Evolutionary conservation across 305 asterid species (phyloP).

Genomic region (Caryopteris hybrid): DNA sequence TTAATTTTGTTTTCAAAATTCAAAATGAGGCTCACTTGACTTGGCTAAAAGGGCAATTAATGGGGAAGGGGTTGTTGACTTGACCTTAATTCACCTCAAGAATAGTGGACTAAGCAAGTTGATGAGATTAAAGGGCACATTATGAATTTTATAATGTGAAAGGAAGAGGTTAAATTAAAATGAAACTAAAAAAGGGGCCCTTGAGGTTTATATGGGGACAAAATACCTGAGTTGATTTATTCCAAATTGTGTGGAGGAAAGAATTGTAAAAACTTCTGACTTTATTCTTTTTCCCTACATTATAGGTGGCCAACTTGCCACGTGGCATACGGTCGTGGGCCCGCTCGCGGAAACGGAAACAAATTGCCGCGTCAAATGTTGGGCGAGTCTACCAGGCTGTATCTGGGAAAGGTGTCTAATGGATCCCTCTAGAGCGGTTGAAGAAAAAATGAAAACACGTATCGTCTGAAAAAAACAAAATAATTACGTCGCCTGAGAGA

Average conservation of each 20-base stretch:
- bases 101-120: neutral
- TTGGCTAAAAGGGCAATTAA: conserved; percentile 10
- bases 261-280: too few species aligned
- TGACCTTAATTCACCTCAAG: conserved; percentile 15
- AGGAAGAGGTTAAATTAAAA: neutral
- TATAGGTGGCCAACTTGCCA: neutral
- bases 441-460: too few species aligned
- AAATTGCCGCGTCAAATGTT: conserved; percentile 27
- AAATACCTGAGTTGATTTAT: conserved; percentile 18
- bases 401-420: neutral
- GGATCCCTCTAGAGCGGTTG: too few species aligned
- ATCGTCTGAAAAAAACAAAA: too few species aligned
- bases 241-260: conserved; percentile 27
- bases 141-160: conserved; percentile 14
- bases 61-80: conserved; percentile 12
- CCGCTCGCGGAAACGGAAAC: conserved; percentile 8
- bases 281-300: too few species aligned
- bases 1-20: too few species aligned
- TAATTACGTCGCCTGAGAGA: conserved; percentile 92
- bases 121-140: conserved; percentile 19
- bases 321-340: conserved; percentile 16
- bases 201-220: conserved; percentile 31
- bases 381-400: conserved; percentile 6
- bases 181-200: neutral
- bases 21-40: conserved; percentile 13